phyloP scores from a whole-genome alignment of 2,329 filamentous ascomycete species.

The Endocalyx cinctus region DNA sequence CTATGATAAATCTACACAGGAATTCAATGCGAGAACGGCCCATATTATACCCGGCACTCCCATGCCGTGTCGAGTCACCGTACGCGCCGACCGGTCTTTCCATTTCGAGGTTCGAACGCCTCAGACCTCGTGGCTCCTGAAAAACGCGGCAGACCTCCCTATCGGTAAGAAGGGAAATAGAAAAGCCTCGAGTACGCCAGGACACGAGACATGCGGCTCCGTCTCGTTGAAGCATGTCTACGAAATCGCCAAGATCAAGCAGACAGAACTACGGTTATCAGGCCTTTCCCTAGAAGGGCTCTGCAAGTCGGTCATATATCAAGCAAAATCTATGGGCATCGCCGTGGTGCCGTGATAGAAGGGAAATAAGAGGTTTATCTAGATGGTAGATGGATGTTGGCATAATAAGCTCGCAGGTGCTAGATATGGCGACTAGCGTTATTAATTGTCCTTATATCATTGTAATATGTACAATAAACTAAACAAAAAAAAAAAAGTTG shows the following conservation, averaged over 20 bases:
- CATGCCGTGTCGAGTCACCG: slow-evolving; percentile 83
- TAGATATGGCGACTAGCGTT: no score
- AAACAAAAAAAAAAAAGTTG: no score
- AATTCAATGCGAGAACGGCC: slow-evolving; percentile 92
- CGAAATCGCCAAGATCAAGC: slow-evolving; percentile 97
- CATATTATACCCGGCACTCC: slow-evolving; percentile 80
- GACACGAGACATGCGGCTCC: slow-evolving; percentile 73
- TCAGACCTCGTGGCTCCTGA: slow-evolving; percentile 84
- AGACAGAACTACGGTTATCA: slow-evolving; percentile 68
- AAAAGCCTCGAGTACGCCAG: slow-evolving; percentile 71
- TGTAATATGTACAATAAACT: no score
- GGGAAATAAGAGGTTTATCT: no score
- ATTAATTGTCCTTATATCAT: no score
- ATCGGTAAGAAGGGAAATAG: slow-evolving; percentile 69
- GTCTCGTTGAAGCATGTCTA: slow-evolving; percentile 93
- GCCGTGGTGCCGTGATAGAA: slow-evolving; percentile 56
- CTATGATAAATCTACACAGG: no score
- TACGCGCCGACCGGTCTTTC: slow-evolving; percentile 90
- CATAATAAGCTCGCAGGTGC: no score
- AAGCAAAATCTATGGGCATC: slow-evolving; percentile 72
- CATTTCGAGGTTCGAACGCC: slow-evolving; percentile 90
- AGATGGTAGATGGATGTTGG: no score
- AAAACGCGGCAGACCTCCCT: slow-evolving; percentile 75
- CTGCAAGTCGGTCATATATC: slow-evolving; percentile 69
- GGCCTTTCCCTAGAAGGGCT: slow-evolving; percentile 66